Evolutionary conservation across 129 eudicot species (phyloP), one percentile per base, ranked within the genome.

Genomic region (Lactuca saligna): DNA sequence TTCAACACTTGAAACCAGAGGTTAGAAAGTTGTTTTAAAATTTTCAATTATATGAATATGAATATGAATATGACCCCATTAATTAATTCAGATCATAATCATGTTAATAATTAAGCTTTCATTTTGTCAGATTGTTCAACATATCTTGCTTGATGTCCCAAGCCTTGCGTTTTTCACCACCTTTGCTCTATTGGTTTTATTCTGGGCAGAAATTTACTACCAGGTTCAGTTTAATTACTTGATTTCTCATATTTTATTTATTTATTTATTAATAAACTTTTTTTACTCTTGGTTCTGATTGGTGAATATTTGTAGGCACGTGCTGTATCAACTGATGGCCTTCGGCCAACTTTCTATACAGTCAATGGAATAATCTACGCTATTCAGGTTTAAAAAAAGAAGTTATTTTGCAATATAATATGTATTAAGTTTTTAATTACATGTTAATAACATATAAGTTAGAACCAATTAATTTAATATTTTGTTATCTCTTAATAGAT

Each of bases 181-280:
- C 3, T 91, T 84, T 49, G 87, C 95, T 8, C 90, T 91, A 39
- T 67, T 91, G 77, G 98, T 88, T n/a, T 69, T 91, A 53, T 91
- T 91, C 72, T 91, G 98, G 98, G 96, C 98, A 8, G 98, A 88
- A 60, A 91, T 91, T 73, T 91, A 91, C 79, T 88, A 88, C 70
- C 96, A 91, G 97, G 97, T 85, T 78, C 34, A 54, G 50, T 66
- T 75, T 20, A 25, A 25, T 25, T 25, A 25, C 6, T 35, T 46
- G 12, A 1, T 46, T 46, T 46, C 44, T 68, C 5, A 4, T 63
- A 38, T n/a, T n/a, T n/a, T n/a, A n/a, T n/a, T n/a, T n/a, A n/a
- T 32, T 16, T 79, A 20, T 51, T 58, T 54, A 16, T 34, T 29
- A 5, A 11, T 46, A 20, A 25, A 46, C 14, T 57, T 54, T 61